phyloP scores from a whole-genome alignment of 257 asterid genomes.

The Verbascum thapsus region DNA sequence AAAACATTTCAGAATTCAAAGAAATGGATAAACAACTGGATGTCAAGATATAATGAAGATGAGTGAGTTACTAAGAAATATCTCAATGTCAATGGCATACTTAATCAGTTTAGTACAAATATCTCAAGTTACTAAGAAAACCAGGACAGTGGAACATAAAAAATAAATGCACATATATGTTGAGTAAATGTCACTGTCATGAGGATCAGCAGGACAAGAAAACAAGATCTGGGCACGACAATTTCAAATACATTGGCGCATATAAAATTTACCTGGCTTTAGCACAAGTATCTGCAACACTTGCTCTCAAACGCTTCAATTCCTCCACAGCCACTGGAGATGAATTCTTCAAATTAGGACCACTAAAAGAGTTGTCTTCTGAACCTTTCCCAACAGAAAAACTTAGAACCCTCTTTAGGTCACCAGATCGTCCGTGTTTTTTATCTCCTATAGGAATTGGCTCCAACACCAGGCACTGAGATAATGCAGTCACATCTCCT shows the following conservation, averaged over 20 bases:
- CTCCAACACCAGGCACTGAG: slow-evolving; percentile 72
- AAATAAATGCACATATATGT: background rate
- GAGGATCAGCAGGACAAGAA: slow-evolving; percentile 6
- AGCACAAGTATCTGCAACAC: slow-evolving; percentile 56
- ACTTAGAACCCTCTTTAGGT: slow-evolving; percentile 71
- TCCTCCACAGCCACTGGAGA: slow-evolving; percentile 71
- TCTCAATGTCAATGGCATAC: no score
- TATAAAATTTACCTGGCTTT: slow-evolving; percentile 71
- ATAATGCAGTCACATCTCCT: slow-evolving; percentile 64
- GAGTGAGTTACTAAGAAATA: no score
- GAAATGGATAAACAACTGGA: background rate
- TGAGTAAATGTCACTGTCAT: slow-evolving; percentile 7
- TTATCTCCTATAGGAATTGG: slow-evolving; percentile 65
- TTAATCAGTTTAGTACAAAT: slow-evolving; percentile 1
- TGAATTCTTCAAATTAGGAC: slow-evolving; percentile 64
- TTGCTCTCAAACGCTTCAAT: slow-evolving; percentile 59
- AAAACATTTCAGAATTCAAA: slow-evolving; percentile 30
- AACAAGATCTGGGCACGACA: no score
- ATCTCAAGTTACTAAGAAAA: background rate
- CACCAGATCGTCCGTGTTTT: slow-evolving; percentile 54
- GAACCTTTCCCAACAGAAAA: slow-evolving; percentile 56
- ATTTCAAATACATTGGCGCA: background rate
- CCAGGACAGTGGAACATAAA: background rate
- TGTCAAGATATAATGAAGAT: background rate
- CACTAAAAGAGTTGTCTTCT: slow-evolving; percentile 68